phyloP scores from a whole-genome alignment of 805 yeast species.

The Scheffersomyces stipitis region DNA sequence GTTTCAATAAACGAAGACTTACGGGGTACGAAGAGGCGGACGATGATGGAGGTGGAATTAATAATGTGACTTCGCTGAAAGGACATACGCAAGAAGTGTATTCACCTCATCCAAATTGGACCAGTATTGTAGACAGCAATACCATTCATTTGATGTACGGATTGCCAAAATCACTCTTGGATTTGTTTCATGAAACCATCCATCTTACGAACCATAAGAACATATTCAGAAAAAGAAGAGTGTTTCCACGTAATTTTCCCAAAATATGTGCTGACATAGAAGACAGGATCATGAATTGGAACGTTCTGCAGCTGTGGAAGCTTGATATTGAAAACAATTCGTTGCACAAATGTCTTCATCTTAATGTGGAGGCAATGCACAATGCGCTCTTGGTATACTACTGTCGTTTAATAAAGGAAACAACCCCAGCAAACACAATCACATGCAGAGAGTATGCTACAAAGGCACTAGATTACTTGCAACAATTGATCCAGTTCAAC shows the following conservation, averaged over 20 bases:
- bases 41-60: neutral
- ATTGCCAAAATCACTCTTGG: conserved; percentile 46
- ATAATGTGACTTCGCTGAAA: neutral
- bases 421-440: neutral
- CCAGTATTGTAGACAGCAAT: conserved; percentile 15
- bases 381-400: conserved; percentile 44
- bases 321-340: conserved; percentile 23
- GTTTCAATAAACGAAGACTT: conserved; percentile 16
- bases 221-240: conserved; percentile 37
- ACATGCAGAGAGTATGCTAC: conserved; percentile 3
- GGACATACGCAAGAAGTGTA: neutral
- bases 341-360: conserved; percentile 43
- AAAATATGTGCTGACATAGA: conserved; percentile 54
- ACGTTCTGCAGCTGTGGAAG: conserved; percentile 39
- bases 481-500: neutral
- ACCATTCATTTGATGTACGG: conserved; percentile 46
- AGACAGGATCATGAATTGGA: conserved; percentile 50
- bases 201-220: conserved; percentile 53
- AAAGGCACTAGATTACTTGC: conserved; percentile 3
- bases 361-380: conserved; percentile 40
- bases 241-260: conserved; percentile 55
- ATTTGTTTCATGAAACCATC: conserved; percentile 46
- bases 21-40: conserved; percentile 2
- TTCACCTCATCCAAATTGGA: conserved; percentile 9
- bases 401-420: conserved; percentile 42